These are phyloP conservation scores for Phytophthora fragariae DNA, from an alignment of 352 stramenopile genomes.

Conservation along the genomic window DNA sequence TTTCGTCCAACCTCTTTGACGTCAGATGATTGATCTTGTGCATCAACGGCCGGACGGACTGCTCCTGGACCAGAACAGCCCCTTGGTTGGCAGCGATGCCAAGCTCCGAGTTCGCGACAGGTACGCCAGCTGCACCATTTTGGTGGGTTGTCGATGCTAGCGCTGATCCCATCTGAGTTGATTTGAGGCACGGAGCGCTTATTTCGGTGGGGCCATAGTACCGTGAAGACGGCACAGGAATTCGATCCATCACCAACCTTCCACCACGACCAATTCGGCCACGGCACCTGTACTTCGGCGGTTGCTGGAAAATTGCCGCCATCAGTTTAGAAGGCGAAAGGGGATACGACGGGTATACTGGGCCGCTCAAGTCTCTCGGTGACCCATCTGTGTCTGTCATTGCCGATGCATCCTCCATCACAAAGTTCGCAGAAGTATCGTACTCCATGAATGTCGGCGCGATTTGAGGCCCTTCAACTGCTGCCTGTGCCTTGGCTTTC, in stretches of 20 bases:
- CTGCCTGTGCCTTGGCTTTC: slow-evolving; percentile 24
- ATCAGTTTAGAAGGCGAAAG: slow-evolving; percentile 67
- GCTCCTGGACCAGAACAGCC: slow-evolving; percentile 73
- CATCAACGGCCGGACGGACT: slow-evolving; percentile 55
- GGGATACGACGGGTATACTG: slow-evolving; percentile 74
- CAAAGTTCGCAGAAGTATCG: slow-evolving; percentile 72
- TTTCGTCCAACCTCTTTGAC: slow-evolving; percentile 71
- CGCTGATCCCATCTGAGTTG: slow-evolving; percentile 1
- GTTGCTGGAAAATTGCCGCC: slow-evolving; percentile 72
- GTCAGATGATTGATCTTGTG: slow-evolving; percentile 66
- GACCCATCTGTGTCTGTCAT: slow-evolving; percentile 42
- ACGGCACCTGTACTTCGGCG: slow-evolving; percentile 75
- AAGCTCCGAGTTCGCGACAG: slow-evolving; percentile 19
- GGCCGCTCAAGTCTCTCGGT: slow-evolving; percentile 30
- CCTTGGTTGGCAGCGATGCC: slow-evolving; percentile 45
- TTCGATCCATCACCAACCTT: slow-evolving; percentile 77
- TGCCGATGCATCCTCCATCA: slow-evolving; percentile 42
- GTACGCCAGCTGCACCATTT: slow-evolving; percentile 12
- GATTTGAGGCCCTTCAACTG: slow-evolving; percentile 45
- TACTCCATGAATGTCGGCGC: slow-evolving; percentile 78
- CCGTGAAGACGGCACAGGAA: slow-evolving; percentile 59
- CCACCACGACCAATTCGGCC: slow-evolving; percentile 78
- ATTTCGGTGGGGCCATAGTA: slow-evolving; percentile 66
- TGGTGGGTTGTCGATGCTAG: slow-evolving; percentile 4
- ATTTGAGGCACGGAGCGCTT: slow-evolving; percentile 52